These are phyloP conservation scores for Sphaerulina musiva DNA, from an alignment of 2,329 filamentous ascomycete genomes.

Conservation along the genomic window DNA sequence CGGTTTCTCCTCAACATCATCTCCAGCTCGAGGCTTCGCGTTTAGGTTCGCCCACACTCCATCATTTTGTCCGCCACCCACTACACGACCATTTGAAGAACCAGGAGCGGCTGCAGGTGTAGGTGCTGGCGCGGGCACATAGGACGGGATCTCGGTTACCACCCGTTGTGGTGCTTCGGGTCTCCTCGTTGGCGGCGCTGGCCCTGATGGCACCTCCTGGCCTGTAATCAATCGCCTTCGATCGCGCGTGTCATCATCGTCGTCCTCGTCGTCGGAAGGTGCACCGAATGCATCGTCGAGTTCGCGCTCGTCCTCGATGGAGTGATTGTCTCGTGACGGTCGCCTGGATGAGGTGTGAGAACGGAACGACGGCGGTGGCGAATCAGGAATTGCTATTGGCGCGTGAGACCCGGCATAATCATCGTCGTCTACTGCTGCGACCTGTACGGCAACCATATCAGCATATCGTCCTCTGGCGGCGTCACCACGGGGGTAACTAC, in stretches of 20 bases:
- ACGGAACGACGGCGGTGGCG: slow-evolving; percentile 71
- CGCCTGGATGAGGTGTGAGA: slow-evolving; percentile 68
- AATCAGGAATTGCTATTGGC: slow-evolving; percentile 39
- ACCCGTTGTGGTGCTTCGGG: slow-evolving; percentile 41
- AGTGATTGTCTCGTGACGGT: slow-evolving; percentile 48
- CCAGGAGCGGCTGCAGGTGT: slow-evolving; percentile 28
- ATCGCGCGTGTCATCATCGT: slow-evolving; percentile 68
- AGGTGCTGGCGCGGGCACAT: slow-evolving; percentile 31
- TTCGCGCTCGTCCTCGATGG: slow-evolving; percentile 63
- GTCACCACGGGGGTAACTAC: slow-evolving; percentile 10
- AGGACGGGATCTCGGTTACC: slow-evolving; percentile 51
- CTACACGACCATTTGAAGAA: slow-evolving; percentile 46
- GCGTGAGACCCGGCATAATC: slow-evolving; percentile 32
- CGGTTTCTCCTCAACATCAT: slow-evolving; percentile 82
- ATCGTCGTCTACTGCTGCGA: slow-evolving; percentile 41
- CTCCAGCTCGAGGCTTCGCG: slow-evolving; percentile 77
- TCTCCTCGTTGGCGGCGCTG: slow-evolving; percentile 16
- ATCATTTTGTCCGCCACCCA: slow-evolving; percentile 68
- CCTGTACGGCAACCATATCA: slow-evolving; percentile 21
- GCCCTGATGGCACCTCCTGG: slow-evolving; percentile 7
- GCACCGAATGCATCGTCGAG: slow-evolving; percentile 85
- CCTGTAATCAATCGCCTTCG: slow-evolving; percentile 67
- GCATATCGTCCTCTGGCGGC: slow-evolving; percentile 2
- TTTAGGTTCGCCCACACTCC: slow-evolving; percentile 94
- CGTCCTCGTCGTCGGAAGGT: slow-evolving; percentile 58